Conservation (phyloP, 1,284 basidiomycete species). For the Hemileccinum hortonii region DNA sequence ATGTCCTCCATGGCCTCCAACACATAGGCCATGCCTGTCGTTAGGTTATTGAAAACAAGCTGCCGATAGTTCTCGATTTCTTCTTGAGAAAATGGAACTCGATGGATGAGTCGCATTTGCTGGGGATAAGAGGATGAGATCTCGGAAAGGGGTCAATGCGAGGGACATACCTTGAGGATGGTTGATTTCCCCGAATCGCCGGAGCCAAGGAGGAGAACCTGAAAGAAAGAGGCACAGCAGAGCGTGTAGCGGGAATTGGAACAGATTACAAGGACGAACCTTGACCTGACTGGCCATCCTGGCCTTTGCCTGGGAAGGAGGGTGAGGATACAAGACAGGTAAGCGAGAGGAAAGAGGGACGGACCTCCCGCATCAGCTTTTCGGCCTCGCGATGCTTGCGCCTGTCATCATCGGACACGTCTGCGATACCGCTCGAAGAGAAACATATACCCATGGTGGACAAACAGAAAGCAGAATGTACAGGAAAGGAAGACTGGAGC, state of each 20-base stretch:
- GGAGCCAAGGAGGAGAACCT: slow-evolving; percentile 88
- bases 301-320: slow-evolving; percentile 54
- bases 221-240: slow-evolving; percentile 10
- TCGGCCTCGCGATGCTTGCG: slow-evolving; percentile 65
- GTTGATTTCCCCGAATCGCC: slow-evolving; percentile 95
- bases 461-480: background rate
- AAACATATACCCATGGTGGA: slow-evolving; percentile 73
- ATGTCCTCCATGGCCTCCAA: slow-evolving; percentile 90
- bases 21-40: slow-evolving; percentile 78
- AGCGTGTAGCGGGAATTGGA: background rate
- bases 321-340: background rate
- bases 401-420: slow-evolving; percentile 64
- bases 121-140: slow-evolving; percentile 28
- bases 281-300: slow-evolving; percentile 77
- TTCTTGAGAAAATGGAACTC: slow-evolving; percentile 69
- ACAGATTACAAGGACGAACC: slow-evolving; percentile 39
- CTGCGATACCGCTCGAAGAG: slow-evolving; percentile 54
- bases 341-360: slow-evolving; percentile 19
- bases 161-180: slow-evolving; percentile 67
- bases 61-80: slow-evolving; percentile 84
- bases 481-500: slow-evolving; percentile 11
- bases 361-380: slow-evolving; percentile 60
- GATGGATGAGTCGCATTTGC: slow-evolving; percentile 90
- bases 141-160: slow-evolving; percentile 2
- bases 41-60: slow-evolving; percentile 89